Percentiles rank a stretch among this genome's conserved stretches.
phyloP scores from a whole-genome alignment of 2,329 filamentous ascomycete genomes.

The Sporothrix pseudoabietina region DNA sequence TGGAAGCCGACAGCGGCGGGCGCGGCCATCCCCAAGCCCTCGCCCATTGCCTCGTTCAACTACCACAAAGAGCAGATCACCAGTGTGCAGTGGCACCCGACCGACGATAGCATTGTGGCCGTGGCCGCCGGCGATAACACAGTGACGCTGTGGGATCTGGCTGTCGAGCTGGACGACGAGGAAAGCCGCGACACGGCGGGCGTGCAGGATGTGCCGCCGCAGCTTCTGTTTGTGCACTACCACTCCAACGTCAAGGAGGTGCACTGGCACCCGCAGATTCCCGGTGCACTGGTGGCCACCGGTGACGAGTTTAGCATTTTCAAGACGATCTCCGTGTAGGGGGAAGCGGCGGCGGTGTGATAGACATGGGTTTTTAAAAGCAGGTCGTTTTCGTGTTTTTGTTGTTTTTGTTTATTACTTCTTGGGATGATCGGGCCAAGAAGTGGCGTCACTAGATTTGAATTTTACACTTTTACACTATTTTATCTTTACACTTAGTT shows the following conservation, averaged over 20 bases:
- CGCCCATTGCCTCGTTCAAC: slow-evolving; percentile 86
- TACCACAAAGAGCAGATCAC: slow-evolving; percentile 98
- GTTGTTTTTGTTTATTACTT: not conserved
- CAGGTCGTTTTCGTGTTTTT: not conserved
- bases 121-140: slow-evolving; percentile 93
- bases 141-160: slow-evolving; percentile 93
- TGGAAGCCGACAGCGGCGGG: slow-evolving; percentile 70
- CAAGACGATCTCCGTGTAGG: slow-evolving; percentile 77
- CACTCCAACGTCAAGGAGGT: slow-evolving; percentile 93
- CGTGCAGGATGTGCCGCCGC: slow-evolving; percentile 86
- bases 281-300: slow-evolving; percentile 84
- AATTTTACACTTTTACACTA: not conserved
- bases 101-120: slow-evolving; percentile 91
- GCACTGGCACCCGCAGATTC: slow-evolving; percentile 97
- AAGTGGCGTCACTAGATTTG: slow-evolving; percentile 20
- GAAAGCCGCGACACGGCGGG: slow-evolving; percentile 89
- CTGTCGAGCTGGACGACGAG: slow-evolving; percentile 95
- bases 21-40: slow-evolving; percentile 52
- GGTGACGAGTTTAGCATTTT: slow-evolving; percentile 87
- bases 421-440: not conserved
- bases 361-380: not conserved
- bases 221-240: slow-evolving; percentile 95
- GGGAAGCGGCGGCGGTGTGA: not conserved
- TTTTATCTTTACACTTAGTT: not conserved
- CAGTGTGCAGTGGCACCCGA: slow-evolving; percentile 94